Conservation (phyloP, 305 asterid species). For the Ajuga reptans region DNA sequence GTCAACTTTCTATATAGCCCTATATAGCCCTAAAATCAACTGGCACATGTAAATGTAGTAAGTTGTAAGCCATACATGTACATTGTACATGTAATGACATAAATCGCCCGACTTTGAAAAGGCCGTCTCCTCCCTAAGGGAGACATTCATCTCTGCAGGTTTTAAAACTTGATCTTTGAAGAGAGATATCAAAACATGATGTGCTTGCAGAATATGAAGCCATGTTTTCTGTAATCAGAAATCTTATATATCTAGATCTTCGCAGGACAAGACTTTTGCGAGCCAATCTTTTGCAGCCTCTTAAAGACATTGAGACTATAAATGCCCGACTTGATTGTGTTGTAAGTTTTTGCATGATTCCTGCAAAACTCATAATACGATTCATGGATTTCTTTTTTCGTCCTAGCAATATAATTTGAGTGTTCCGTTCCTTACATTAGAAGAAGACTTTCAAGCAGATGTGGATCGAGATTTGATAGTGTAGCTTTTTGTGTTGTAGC, state of each 20-base stretch:
- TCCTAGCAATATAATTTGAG: not conserved
- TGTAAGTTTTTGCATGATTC: slow-evolving; percentile 36
- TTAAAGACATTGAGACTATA: slow-evolving; percentile 84
- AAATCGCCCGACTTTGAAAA: not conserved
- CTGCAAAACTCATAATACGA: not conserved
- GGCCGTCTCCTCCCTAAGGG: not conserved
- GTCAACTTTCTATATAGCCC: too few relatives aligned
- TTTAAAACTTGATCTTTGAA: not conserved
- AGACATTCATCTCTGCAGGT: slow-evolving; percentile 11
- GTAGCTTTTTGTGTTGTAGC: not conserved
- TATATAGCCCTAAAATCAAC: too few relatives aligned
- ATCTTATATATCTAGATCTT: slow-evolving; percentile 25
- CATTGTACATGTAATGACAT: not conserved
- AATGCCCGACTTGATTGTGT: slow-evolving; percentile 90
- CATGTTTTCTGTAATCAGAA: slow-evolving; percentile 16
- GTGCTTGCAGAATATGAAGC: slow-evolving; percentile 17
- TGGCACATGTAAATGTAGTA: not conserved
- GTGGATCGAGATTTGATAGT: not conserved
- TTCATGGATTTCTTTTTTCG: not conserved
- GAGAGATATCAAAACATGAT: slow-evolving; percentile 6
- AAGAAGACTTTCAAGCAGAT: not conserved
- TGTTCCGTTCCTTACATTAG: not conserved
- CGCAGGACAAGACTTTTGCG: slow-evolving; percentile 92
- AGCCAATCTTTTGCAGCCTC: slow-evolving; percentile 96
- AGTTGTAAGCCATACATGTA: not conserved